Conservation (phyloP, 1,284 basidiomycete genomes). For the Cystobasidiaceae sp. region DNA sequence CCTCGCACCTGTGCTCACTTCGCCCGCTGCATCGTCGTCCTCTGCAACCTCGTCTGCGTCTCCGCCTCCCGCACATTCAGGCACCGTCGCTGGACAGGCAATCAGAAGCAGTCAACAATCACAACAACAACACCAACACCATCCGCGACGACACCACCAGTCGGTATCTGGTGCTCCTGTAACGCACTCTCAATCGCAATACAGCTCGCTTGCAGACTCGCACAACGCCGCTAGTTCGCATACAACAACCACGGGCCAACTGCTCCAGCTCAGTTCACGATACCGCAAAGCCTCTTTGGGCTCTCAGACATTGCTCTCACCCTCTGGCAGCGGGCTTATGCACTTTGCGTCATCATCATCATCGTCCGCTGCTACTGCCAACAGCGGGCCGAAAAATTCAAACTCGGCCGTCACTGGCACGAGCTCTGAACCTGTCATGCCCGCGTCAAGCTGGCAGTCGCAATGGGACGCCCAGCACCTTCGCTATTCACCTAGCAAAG, state of each 20-base stretch:
- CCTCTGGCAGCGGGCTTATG: not conserved
- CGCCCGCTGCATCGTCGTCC: not conserved
- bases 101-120: too few species aligned
- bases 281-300: constrained; percentile 14
- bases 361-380: too few species aligned
- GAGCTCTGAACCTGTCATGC: too few species aligned
- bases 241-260: not conserved
- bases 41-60: not conserved
- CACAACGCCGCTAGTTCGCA: too few species aligned
- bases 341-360: not conserved
- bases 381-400: too few species aligned
- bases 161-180: constrained; percentile 1
- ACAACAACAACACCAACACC: not conserved
- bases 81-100: not conserved
- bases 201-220: not conserved
- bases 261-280: not conserved
- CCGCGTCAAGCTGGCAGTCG: too few species aligned
- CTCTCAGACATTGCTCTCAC: constrained; percentile 13
- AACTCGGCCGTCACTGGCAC: too few species aligned
- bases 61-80: not conserved
- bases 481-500: too few species aligned
- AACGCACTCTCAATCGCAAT: too few species aligned
- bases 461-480: too few species aligned
- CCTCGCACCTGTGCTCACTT: not conserved
- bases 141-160: not conserved